Evolutionary conservation across 164 flowering plant genomes (phyloP), one percentile per base, ranked within the genome.

Genomic region (Liriodendron chinense): DNA sequence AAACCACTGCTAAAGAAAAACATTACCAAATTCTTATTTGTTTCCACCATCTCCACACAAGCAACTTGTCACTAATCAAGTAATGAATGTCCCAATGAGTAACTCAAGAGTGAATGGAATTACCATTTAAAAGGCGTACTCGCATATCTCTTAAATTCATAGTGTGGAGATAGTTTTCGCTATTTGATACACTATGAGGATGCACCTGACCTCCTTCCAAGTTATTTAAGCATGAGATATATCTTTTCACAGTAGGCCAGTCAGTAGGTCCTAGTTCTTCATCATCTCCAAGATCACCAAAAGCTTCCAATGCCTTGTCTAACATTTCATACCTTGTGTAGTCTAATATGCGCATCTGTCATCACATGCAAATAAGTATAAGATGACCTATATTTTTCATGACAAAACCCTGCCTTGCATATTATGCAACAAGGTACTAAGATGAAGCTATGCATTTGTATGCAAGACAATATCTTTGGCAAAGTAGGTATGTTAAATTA

Each of bases 211-310:
- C 89, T 71, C 86, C 94, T 53, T 90, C 94, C 71, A 87, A 69
- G 65, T 85, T 77, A 83, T 84, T 82, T 75, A 95, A 81, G 89
- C 93, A 81, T 66, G 89, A 34, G 78, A 95, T 90, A 79, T 93
- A 89, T 83, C 83, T 86, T 82, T 89, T 89, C 68, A 95, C 97
- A 20, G 97, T 90, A n/a, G 86, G 86, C 99, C 98, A 95, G 76
- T 95, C 98, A 72, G 88, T 89, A 75, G 99, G 99, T 75, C 99
- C 99, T 26, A 95, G 82, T 76, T 95, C 99, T 80, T 95, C 98
- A 85, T 95, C 99, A 75, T 95, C 99, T 72, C 93, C 94, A 78
- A 95, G 94, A 85, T 91, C 94, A 71, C 89, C 91, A 85, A 93
- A 93, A 76, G 98, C 93, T 79, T 88, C 92, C 18, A 82, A 77